A percentile compares a stretch with the other conserved stretches of the same genome.
These are phyloP conservation scores for Colletotrichum sp. DNA, from an alignment of 2,329 filamentous ascomycete genomes.

Conservation along the genomic window DNA sequence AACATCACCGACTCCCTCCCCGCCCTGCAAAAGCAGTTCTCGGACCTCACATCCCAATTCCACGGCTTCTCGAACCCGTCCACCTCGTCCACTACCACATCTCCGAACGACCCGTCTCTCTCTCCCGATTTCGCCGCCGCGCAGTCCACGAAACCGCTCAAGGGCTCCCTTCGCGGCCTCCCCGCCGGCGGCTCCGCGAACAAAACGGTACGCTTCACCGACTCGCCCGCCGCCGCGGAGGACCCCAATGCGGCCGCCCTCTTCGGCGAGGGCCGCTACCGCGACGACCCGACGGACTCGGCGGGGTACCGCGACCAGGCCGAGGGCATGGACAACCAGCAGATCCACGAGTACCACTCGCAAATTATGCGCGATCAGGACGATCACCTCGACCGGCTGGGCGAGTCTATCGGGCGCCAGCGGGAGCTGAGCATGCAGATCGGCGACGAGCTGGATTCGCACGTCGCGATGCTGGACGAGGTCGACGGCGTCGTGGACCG, in stretches of 20 bases:
- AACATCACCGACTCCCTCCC: conserved; percentile 68
- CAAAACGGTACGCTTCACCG: conserved; percentile 88
- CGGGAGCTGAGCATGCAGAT: conserved; percentile 94
- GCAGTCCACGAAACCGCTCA: conserved; percentile 40
- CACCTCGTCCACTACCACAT: conserved; percentile 55
- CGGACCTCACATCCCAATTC: conserved; percentile 82
- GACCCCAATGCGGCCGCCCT: conserved; percentile 50
- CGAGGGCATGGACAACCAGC: conserved; percentile 72
- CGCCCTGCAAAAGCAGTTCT: conserved; percentile 74
- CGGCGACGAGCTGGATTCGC: conserved; percentile 91
- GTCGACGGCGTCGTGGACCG: conserved; percentile 83
- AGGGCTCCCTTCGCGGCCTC: conserved; percentile 33
- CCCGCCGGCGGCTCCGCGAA: conserved; percentile 39
- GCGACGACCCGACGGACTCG: conserved; percentile 67
- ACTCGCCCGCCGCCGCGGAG: conserved; percentile 55
- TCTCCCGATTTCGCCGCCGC: conserved; percentile 70
- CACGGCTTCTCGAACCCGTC: conserved; percentile 64
- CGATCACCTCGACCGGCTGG: conserved; percentile 86
- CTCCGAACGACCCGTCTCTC: conserved; percentile 69
- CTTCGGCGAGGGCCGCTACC: conserved; percentile 60
- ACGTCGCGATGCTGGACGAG: conserved; percentile 88
- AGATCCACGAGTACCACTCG: conserved; percentile 85
- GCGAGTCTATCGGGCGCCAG: conserved; percentile 86
- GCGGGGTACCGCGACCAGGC: conserved; percentile 66
- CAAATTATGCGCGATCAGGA: conserved; percentile 89